Conservation (phyloP, 179 eudicot genomes). For the Beta lomatogona region DNA sequence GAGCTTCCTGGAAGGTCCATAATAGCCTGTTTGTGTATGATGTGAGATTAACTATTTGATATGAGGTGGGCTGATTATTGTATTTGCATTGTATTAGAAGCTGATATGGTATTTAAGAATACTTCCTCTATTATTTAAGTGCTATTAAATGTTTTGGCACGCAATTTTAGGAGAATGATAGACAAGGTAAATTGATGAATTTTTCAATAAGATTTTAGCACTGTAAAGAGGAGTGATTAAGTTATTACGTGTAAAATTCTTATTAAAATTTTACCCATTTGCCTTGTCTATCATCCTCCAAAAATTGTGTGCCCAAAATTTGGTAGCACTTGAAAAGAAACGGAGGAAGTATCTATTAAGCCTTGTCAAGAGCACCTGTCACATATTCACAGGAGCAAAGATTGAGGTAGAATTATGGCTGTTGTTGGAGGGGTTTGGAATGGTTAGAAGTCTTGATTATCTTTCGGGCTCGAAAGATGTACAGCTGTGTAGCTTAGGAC, state of each 20-base stretch:
- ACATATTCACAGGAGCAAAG: constrained; percentile 2
- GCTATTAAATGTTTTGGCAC: no score
- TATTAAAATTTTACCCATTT: no score
- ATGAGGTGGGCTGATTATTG: constrained; percentile 6
- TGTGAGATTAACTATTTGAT: neutral
- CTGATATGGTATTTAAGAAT: constrained; percentile 3
- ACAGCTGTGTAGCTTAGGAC: constrained; percentile 8
- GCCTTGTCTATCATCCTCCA: no score
- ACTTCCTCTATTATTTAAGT: no score
- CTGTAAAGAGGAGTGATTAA: no score
- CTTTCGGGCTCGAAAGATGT: neutral
- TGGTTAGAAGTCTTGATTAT: constrained; percentile 3
- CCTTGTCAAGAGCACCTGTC: constrained; percentile 10
- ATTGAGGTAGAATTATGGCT: constrained; percentile 23
- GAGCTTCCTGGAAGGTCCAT: neutral
- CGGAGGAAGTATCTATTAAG: neutral
- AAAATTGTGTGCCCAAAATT: no score
- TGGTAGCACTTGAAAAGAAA: no score
- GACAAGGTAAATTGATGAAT: no score
- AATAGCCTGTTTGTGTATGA: neutral
- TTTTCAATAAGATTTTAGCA: no score
- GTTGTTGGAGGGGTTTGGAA: constrained; percentile 14
- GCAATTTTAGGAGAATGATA: no score
- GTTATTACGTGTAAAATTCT: no score
- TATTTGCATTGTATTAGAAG: neutral